Percentiles rank a stretch among this genome's conserved stretches.
Conservation (phyloP, 371 early-diverging fungal species). For the Capillidium heterosporum region DNA sequence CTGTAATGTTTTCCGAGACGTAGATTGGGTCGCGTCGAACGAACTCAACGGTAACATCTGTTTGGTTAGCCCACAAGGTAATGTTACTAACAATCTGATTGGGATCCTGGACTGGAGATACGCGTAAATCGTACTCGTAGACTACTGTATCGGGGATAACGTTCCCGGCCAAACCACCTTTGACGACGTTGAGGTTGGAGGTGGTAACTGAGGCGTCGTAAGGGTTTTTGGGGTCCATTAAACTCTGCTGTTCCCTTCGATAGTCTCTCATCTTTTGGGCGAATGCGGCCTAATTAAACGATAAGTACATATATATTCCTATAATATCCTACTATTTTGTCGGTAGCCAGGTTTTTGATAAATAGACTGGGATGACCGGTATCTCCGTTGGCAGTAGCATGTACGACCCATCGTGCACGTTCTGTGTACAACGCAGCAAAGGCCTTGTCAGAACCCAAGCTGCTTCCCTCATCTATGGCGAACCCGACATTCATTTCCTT, state of each 20-base stretch:
- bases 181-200: background rate
- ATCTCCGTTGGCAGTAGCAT: background rate
- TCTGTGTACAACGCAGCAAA: background rate
- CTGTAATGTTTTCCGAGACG: background rate
- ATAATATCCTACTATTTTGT: slow-evolving; percentile 12
- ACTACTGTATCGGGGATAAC: background rate
- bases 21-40: background rate
- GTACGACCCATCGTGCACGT: background rate
- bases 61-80: background rate
- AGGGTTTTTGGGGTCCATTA: background rate
- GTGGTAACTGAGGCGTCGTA: background rate
- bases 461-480: background rate
- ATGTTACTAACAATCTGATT: background rate
- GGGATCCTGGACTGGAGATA: background rate
- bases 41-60: background rate
- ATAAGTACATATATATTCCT: background rate
- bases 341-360: slow-evolving; percentile 35
- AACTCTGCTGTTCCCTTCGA: background rate
- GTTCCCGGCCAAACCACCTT: background rate
- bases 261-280: background rate
- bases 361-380: slow-evolving; percentile 67
- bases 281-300: background rate
- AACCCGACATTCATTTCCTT: background rate
- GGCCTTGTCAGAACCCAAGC: background rate
- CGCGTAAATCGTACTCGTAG: background rate